A percentile compares a stretch with the other conserved stretches of the same genome.
Evolutionary conservation across 2,329 filamentous ascomycete species (phyloP).

Genomic region (Rachicladosporium sp.): DNA sequence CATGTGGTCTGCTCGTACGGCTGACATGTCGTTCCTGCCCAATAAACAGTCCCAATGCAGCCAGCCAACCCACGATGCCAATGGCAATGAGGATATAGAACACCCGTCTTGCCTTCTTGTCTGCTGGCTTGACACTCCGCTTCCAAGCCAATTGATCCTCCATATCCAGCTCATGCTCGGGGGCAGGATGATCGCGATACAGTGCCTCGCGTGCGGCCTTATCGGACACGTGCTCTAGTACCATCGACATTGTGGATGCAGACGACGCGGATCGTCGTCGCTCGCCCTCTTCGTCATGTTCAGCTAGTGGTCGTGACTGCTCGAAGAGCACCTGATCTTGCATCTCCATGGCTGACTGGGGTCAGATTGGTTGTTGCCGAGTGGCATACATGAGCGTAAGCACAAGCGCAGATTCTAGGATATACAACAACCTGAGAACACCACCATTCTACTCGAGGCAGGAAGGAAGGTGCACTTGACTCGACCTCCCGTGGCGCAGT

Average conservation of each 20-base stretch:
- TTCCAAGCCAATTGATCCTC: conserved; percentile 38
- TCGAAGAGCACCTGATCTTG: conserved; percentile 14
- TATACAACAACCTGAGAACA: too few species aligned
- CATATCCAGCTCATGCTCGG: conserved; percentile 34
- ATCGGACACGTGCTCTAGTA: conserved; percentile 65
- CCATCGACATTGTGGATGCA: conserved; percentile 70
- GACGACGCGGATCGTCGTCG: conserved; percentile 50
- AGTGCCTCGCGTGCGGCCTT: conserved; percentile 30
- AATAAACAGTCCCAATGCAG: conserved; percentile 56
- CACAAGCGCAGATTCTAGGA: too few species aligned
- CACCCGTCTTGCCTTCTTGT: conserved; percentile 51
- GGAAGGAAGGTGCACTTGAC: too few species aligned
- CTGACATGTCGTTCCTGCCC: conserved; percentile 53
- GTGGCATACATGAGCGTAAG: too few species aligned
- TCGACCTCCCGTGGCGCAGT: too few species aligned
- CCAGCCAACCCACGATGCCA: conserved; percentile 55
- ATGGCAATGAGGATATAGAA: conserved; percentile 50
- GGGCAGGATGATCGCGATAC: conserved; percentile 21
- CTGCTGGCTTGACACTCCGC: conserved; percentile 40
- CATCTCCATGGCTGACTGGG: too few species aligned
- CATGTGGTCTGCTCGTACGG: conserved; percentile 50
- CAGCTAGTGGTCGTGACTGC: conserved; percentile 34
- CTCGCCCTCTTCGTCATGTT: conserved; percentile 17
- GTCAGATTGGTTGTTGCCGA: too few species aligned
- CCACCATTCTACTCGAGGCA: too few species aligned